Base-by-base conservation (phyloP, 2,329 filamentous ascomycete species). In the Emmonsia crescens region DNA sequence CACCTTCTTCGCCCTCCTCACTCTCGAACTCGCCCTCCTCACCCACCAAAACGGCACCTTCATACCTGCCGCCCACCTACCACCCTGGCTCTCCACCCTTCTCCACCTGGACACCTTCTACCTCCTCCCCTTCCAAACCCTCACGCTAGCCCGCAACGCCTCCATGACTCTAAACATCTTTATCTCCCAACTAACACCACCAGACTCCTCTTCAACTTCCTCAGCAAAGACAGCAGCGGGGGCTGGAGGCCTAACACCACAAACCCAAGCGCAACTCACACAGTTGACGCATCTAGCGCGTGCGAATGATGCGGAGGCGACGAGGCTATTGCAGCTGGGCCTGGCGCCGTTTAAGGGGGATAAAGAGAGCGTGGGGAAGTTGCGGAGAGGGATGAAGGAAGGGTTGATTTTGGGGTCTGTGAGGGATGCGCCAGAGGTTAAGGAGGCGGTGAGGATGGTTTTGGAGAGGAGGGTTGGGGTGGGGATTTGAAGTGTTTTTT, bases 381-480 rank as follows among this genome's bases (percentile, higher is more conserved):
- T 95, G 69, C 83, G 85, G 64, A 81, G 82, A 48, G 89, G 88
- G 68, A 83, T 96, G 76, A 89, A 87, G 75, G 89, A 94, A 69
- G 96, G 91, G 82, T 78, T 97, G 67, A 85, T 96, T 58, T 86
- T 95, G 73, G 95, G 95, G 71, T 92, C 87, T 16, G 88, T 95
- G 63, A 82, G 85, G 66, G 85, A 83, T 56, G 89, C 93, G 74
- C 87, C 86, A 0, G 89, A 93, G 76, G 93, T 97, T 9, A 83
- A 86, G 67, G 87, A 90, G 73, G 91, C 91, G 0, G 80, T 96
- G 67, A 85, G 85, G 29, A 82, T 80, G 62, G 85, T 86, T 12
- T 19, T 19, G 58, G 58, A 60, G 58, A 31, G 48, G 33, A 51
- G 58, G 48, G 21, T 19, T 24, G 42, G 21, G 24, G 63, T 57